Evolutionary conservation across 108 stramenopile genomes (phyloP), one percentile per base, ranked within the genome.

Genomic region (Skeletonema potamos): DNA sequence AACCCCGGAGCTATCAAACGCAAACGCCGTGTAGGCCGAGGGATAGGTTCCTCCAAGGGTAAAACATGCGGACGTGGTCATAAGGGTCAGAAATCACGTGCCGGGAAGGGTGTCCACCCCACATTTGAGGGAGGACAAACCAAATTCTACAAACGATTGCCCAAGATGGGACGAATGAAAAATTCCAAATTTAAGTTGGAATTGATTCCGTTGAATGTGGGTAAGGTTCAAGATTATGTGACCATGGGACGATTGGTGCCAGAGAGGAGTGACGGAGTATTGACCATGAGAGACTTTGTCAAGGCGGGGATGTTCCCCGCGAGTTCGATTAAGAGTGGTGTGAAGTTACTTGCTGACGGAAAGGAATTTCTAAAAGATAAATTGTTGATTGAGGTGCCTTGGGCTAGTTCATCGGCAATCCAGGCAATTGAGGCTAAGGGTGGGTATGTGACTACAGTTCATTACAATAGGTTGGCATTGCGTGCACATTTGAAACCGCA

Each of bases 91-190:
- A 95, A 96, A 80, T 82, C 96, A 6, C 82, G 98, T 29, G 58
- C 84, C 13, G 96, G 97, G 17, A 86, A 90, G 37, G 93, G 92
- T n/a, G 86, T 92, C 29, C 84, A 85, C 6, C 79, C 89, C 17
- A 69, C 70, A 20, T 99, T 99, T 71, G 99, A 99, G 81, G 99
- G 99, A 57, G 99, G 99, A 1, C 99, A 99, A 76, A 99, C 99
- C 29, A 96, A 95, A 51, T 82, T 99, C 30, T 91, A 92, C 86
- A 91, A 96, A 62, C 81, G 87, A 11, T 36, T 98, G 27, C 99
- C 99, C 62, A 99, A 99, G 83, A 88, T 93, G 3, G 99, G 98
- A 28, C 57, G 63, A 32, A 98, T 99, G 83, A 98, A 89, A 57
- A 98, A 98, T 72, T 82, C 83, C 59, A 79, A 81, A 15, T 87